Evolutionary conservation across 345 rosid genomes (phyloP).

Genomic region (Cardamine occulta): DNA sequence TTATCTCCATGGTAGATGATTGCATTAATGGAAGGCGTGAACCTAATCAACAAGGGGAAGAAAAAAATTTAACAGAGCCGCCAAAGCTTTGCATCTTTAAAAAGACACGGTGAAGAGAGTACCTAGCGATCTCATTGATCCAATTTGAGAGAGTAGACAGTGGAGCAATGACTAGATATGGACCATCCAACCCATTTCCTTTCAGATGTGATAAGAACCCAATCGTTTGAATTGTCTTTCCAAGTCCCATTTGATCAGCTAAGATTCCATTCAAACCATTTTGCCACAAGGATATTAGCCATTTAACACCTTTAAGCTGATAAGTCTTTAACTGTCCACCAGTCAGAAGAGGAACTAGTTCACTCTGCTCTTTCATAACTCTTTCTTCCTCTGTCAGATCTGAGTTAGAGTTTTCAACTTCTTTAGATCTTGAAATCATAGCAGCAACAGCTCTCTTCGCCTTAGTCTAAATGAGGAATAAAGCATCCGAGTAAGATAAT

Average conservation of each 20-base stretch:
- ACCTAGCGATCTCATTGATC: slow-evolving; percentile 87
- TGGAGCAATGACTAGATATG: slow-evolving; percentile 94
- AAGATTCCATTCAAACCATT: slow-evolving; percentile 97
- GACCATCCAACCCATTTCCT: slow-evolving; percentile 87
- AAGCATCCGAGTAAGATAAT: background rate
- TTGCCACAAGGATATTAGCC: slow-evolving; percentile 95
- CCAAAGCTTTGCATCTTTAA: background rate
- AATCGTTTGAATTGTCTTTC: slow-evolving; percentile 96
- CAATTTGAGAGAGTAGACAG: slow-evolving; percentile 96
- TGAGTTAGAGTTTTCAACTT: slow-evolving; percentile 50
- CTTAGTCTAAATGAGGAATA: slow-evolving; percentile 52
- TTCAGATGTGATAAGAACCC: slow-evolving; percentile 88
- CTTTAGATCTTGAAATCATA: slow-evolving; percentile 81
- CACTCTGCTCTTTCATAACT: slow-evolving; percentile 74
- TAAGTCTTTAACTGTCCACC: slow-evolving; percentile 90
- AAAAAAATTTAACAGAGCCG: background rate
- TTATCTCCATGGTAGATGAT: slow-evolving; percentile 82
- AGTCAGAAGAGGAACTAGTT: slow-evolving; percentile 81
- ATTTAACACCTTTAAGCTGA: slow-evolving; percentile 95
- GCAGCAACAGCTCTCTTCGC: slow-evolving; percentile 95
- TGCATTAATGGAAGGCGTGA: slow-evolving; percentile 70
- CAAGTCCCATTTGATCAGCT: slow-evolving; percentile 99
- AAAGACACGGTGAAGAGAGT: slow-evolving; percentile 23
- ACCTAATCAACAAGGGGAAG: slow-evolving; percentile 51
- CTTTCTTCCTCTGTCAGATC: slow-evolving; percentile 77